Evolutionary conservation across 495 filamentous ascomycete species (phyloP).

Genomic region (Tuber umbilicatum): DNA sequence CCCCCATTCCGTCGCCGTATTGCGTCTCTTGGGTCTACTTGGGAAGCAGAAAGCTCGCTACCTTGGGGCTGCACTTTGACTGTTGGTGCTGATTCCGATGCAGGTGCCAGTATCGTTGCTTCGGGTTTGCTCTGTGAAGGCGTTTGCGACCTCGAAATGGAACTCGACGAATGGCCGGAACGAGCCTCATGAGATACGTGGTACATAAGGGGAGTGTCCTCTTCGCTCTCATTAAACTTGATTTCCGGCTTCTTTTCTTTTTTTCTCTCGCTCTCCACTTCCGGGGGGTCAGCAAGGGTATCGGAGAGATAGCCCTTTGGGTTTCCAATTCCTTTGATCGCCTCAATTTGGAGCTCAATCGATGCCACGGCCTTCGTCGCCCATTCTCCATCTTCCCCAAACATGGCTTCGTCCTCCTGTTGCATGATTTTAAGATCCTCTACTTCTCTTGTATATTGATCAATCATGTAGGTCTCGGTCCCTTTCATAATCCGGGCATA

Average conservation of each 20-base stretch:
- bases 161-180: constrained; percentile 30
- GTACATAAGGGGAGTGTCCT: constrained; percentile 53
- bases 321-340: constrained; percentile 58
- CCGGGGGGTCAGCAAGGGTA: constrained; percentile 43
- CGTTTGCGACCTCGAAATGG: constrained; percentile 12
- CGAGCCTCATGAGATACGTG: constrained; percentile 45
- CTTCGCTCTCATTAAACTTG: constrained; percentile 46
- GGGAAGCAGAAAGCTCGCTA: constrained; percentile 44
- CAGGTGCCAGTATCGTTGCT: constrained; percentile 10
- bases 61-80: constrained; percentile 33
- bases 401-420: constrained; percentile 83
- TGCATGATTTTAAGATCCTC: constrained; percentile 66
- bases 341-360: constrained; percentile 28
- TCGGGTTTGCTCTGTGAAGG: constrained; percentile 12
- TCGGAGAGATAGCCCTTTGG: constrained; percentile 40
- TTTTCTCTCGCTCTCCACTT: constrained; percentile 47
- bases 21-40: constrained; percentile 38
- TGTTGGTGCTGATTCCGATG: constrained; percentile 20
- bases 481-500: constrained; percentile 96
- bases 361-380: constrained; percentile 60
- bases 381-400: constrained; percentile 90
- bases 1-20: background rate
- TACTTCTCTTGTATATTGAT: constrained; percentile 72
- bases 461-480: constrained; percentile 75
- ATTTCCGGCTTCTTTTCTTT: constrained; percentile 50